These are phyloP conservation scores for Backusella parvicylindrica DNA, from an alignment of 192 early-diverging fungal genomes.

Conservation along the genomic window DNA sequence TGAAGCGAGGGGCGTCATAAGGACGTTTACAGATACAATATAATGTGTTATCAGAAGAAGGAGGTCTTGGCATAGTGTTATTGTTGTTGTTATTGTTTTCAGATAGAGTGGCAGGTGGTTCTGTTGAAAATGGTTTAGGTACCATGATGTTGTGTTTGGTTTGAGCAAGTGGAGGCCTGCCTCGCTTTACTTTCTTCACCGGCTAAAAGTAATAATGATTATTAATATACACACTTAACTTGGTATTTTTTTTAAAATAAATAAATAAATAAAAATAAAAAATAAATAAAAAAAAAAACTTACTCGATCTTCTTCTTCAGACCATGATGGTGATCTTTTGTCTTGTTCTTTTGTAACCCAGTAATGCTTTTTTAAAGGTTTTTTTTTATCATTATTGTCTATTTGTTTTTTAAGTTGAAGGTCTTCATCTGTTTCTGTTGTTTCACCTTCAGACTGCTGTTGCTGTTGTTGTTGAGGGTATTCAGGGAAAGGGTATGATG, in stretches of 20 bases:
- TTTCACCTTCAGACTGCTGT: constrained; percentile 2
- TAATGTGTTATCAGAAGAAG: constrained; percentile 6
- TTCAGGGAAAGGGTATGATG: not conserved
- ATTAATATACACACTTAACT: not conserved
- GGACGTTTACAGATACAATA: constrained; percentile 61
- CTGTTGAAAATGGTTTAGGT: not conserved
- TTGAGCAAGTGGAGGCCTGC: constrained; percentile 4
- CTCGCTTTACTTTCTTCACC: constrained; percentile 13
- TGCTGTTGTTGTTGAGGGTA: not conserved
- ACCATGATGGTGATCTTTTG: constrained; percentile 4
- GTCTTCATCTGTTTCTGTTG: constrained; percentile 13
- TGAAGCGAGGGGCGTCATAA: constrained; percentile 51
- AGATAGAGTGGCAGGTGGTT: not conserved
- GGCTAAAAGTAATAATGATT: not conserved
- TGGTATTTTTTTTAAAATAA: not conserved
- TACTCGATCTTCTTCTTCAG: not conserved
- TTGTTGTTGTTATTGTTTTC: not conserved
- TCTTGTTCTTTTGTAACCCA: not conserved
- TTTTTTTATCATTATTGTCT: not conserved
- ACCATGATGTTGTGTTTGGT: constrained; percentile 5
- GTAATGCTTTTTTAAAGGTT: not conserved
- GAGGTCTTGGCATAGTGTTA: not conserved
- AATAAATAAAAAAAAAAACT: not conserved
- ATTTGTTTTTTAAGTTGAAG: not conserved
- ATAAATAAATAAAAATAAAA: not conserved